Percentiles rank a stretch among this genome's conserved stretches.
These are phyloP conservation scores for Pelargonium exstipulatum DNA, from an alignment of 441 rosid species.

Conservation along the genomic window DNA sequence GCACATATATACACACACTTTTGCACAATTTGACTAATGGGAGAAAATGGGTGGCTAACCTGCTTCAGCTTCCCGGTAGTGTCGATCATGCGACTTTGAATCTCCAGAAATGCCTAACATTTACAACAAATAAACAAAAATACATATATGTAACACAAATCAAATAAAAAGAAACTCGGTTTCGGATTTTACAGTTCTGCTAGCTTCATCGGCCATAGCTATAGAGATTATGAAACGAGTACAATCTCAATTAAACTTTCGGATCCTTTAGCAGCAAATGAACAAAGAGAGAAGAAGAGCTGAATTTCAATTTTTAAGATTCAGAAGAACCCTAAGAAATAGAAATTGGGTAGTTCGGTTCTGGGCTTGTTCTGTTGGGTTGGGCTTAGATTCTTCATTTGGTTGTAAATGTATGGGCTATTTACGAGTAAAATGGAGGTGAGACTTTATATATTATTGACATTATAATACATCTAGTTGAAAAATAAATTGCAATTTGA, in stretches of 20 bases:
- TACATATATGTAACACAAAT: not conserved
- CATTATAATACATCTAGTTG: no score
- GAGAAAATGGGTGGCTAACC: constrained; percentile 28
- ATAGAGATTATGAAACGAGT: not conserved
- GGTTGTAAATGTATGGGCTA: no score
- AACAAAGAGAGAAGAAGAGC: no score
- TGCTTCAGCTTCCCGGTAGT: constrained; percentile 73
- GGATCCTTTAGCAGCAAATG: no score
- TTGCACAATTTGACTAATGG: not conserved
- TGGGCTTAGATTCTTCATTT: no score
- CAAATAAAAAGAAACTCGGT: not conserved
- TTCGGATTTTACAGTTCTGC: constrained; percentile 33
- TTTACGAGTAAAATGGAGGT: no score
- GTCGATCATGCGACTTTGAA: constrained; percentile 85
- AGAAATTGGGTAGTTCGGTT: no score
- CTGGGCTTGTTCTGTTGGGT: no score
- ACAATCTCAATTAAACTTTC: not conserved
- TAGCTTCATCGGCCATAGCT: constrained; percentile 57
- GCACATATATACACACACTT: not conserved
- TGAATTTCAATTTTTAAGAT: no score
- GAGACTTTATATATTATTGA: no score
- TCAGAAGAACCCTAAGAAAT: no score
- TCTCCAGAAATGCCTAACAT: constrained; percentile 69
- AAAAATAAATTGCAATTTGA: no score
- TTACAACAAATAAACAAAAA: not conserved